Percentiles rank a stretch among this genome's conserved stretches.
phyloP scores from a whole-genome alignment of 306 rosid genomes.

The Quercus suber region DNA sequence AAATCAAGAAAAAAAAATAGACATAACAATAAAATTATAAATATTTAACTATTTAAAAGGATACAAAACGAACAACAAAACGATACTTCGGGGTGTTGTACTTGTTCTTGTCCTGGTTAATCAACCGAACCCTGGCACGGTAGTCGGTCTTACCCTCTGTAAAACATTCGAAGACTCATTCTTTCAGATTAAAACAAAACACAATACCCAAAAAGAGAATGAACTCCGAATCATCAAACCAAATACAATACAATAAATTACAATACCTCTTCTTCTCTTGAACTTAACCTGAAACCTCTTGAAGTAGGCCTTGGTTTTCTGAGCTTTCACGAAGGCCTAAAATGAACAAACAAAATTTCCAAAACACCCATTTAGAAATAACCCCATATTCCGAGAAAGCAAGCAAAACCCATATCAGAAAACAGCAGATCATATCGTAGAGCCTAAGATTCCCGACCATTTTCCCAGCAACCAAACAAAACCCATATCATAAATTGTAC shows the following conservation, averaged over 20 bases:
- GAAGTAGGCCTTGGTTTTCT: constrained; percentile 66
- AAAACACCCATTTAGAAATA: background rate
- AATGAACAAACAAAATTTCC: background rate
- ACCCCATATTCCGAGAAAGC: background rate
- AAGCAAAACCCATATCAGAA: background rate
- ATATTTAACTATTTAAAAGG: constrained; percentile 22
- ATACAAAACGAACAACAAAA: constrained; percentile 77
- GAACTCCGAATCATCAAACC: background rate
- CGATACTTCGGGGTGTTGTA: constrained; percentile 89
- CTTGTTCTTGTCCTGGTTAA: constrained; percentile 92
- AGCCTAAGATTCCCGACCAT: background rate
- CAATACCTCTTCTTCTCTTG: constrained; percentile 81
- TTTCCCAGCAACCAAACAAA: background rate
- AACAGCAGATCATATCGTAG: background rate
- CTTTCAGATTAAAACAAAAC: background rate
- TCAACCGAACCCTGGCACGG: constrained; percentile 77
- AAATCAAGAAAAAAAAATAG: background rate
- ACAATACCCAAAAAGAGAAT: background rate
- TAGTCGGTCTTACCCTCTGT: constrained; percentile 94
- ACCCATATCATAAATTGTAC: background rate
- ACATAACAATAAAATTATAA: background rate
- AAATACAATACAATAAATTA: background rate
- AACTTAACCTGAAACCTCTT: constrained; percentile 82
- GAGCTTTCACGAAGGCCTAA: constrained; percentile 61
- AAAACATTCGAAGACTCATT: background rate